A percentile compares a stretch with the other conserved stretches of the same genome.
Conservation (phyloP, 139 green algal species). For the Klebsormidium nitens region DNA sequence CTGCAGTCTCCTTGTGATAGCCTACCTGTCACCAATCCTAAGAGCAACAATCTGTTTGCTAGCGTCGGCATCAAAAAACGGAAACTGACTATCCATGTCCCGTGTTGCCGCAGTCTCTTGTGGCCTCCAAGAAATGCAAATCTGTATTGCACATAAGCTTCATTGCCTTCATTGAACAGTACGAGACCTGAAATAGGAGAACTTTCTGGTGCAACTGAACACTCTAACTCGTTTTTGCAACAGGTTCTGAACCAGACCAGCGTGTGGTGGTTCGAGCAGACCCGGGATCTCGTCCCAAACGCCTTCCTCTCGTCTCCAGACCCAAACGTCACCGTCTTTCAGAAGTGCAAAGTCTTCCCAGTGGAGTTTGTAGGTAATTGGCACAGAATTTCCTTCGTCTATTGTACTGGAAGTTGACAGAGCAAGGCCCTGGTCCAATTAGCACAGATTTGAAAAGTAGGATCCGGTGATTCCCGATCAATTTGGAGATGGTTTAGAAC, state of each 20-base stretch:
- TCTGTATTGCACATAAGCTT: too few species aligned
- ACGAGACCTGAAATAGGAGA: background rate
- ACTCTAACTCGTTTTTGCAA: background rate
- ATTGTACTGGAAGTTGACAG: background rate
- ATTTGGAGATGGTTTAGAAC: background rate
- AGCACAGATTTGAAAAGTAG: too few species aligned
- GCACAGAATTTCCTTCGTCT: background rate
- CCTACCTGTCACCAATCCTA: background rate
- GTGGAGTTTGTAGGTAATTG: constrained; percentile 87
- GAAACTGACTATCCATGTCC: too few species aligned
- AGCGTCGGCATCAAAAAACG: background rate
- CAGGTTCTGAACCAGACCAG: constrained; percentile 94
- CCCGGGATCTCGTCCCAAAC: constrained; percentile 71
- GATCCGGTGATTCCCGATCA: background rate
- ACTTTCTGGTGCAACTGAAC: background rate
- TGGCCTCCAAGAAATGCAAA: background rate
- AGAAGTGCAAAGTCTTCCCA: constrained; percentile 89
- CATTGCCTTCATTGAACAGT: background rate
- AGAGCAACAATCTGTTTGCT: background rate
- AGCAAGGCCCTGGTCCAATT: too few species aligned
- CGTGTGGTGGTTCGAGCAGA: constrained; percentile 92
- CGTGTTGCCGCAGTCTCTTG: background rate
- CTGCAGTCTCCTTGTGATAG: background rate
- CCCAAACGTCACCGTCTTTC: constrained; percentile 90
- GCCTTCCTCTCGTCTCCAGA: constrained; percentile 76